Percentiles rank a stretch among this genome's conserved stretches.
phyloP scores from a whole-genome alignment of 768 basidiomycete genomes.

The Boletus tomentosulus region DNA sequence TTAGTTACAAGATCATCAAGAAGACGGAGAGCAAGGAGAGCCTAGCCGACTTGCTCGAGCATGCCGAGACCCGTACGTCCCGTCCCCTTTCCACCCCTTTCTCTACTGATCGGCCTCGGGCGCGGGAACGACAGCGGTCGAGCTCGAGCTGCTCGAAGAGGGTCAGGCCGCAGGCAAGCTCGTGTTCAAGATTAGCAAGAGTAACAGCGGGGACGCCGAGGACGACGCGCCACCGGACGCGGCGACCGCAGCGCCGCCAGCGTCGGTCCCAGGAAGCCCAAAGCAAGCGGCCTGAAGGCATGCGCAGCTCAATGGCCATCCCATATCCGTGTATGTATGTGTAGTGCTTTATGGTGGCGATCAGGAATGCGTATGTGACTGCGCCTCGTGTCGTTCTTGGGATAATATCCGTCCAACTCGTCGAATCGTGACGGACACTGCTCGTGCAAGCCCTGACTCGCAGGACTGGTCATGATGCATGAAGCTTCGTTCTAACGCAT shows the following conservation, averaged over 20 bases:
- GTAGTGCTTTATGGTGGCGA: no score
- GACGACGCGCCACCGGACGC: constrained; percentile 3
- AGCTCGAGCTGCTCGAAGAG: constrained; percentile 30
- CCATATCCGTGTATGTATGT: not conserved
- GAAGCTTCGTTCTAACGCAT: not conserved
- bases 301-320: no score
- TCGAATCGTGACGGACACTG: not conserved
- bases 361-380: not conserved
- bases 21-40: constrained; percentile 33
- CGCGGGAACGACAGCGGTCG: constrained; percentile 16
- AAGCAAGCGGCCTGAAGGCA: not conserved
- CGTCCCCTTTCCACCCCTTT: not conserved
- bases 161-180: constrained; percentile 29
- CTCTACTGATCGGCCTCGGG: not conserved
- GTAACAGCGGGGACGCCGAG: not conserved
- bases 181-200: constrained; percentile 25
- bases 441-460: no score
- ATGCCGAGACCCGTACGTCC: constrained; percentile 26
- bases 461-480: not conserved
- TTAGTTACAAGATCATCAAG: constrained; percentile 31
- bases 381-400: not conserved
- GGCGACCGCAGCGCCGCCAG: not conserved
- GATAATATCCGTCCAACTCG: not conserved
- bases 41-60: constrained; percentile 30
- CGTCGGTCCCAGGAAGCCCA: constrained; percentile 5